A percentile compares a stretch with the other conserved stretches of the same genome.
phyloP scores from a whole-genome alignment of 371 early-diverging fungal species.

The Rhizopus stolonifer region DNA sequence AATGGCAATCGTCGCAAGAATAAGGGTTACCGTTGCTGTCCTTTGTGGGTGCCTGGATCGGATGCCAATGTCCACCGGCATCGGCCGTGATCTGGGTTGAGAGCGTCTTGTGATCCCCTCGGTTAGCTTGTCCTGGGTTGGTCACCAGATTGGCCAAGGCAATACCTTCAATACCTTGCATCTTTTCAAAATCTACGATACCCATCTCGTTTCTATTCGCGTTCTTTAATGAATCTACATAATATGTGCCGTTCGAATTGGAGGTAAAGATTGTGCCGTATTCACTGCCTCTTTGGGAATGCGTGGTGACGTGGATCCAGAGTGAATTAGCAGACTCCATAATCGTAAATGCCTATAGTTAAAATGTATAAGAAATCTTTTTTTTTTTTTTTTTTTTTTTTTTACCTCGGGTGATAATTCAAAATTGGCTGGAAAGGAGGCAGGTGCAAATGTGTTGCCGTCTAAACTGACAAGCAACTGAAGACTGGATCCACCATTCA shows the following conservation, averaged over 20 bases:
- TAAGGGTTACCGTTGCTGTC: slow-evolving; percentile 51
- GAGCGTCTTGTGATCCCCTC: slow-evolving; percentile 53
- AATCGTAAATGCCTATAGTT: slow-evolving; percentile 70
- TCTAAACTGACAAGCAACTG: slow-evolving; percentile 72
- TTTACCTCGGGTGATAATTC: slow-evolving; percentile 47
- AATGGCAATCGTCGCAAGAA: slow-evolving; percentile 46
- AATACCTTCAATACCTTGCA: slow-evolving; percentile 89
- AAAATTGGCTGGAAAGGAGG: slow-evolving; percentile 73
- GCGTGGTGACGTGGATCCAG: slow-evolving; percentile 75
- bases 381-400: neutral
- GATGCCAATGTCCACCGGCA: slow-evolving; percentile 79
- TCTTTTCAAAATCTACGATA: slow-evolving; percentile 92
- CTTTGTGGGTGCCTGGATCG: slow-evolving; percentile 51
- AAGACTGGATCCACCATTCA: slow-evolving; percentile 49
- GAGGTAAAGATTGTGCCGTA: slow-evolving; percentile 85
- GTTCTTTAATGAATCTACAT: slow-evolving; percentile 62
- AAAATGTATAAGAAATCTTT: neutral
- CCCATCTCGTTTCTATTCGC: slow-evolving; percentile 83
- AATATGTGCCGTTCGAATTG: slow-evolving; percentile 86
- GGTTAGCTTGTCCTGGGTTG: slow-evolving; percentile 63
- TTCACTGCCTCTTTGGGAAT: slow-evolving; percentile 58
- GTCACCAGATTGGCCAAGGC: slow-evolving; percentile 82
- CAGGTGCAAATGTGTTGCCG: slow-evolving; percentile 68
- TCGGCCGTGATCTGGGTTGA: slow-evolving; percentile 78
- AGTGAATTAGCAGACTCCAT: slow-evolving; percentile 76